Percentiles rank a stretch among this genome's conserved stretches.
phyloP scores from a whole-genome alignment of 2,329 filamentous ascomycete species.

The Lachnellula hyalina region DNA sequence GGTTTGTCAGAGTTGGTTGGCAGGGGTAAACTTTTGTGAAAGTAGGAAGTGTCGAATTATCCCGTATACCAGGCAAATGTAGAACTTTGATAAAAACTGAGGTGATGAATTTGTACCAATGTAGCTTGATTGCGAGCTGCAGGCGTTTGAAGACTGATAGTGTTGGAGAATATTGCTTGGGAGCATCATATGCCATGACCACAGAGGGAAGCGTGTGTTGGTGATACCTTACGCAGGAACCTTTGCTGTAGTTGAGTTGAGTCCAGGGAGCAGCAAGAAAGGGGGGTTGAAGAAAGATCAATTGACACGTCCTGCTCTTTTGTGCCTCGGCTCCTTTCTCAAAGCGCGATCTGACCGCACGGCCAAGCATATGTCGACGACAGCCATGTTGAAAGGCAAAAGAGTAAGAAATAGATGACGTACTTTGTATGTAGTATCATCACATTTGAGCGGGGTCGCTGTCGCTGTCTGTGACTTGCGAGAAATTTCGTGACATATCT shows the following conservation, averaged over 20 bases:
- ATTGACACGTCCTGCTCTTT: too few species aligned
- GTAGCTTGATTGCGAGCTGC: constrained; percentile 5
- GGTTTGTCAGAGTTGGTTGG: constrained; percentile 23
- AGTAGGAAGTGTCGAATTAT: constrained; percentile 16
- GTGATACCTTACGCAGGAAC: background rate
- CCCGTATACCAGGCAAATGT: constrained; percentile 12
- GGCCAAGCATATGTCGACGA: too few species aligned
- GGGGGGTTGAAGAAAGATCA: background rate
- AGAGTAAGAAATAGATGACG: too few species aligned
- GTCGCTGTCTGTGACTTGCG: too few species aligned
- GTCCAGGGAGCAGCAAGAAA: background rate
- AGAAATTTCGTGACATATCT: too few species aligned
- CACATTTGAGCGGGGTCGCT: too few species aligned
- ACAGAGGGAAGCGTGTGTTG: background rate
- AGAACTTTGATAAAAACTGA: constrained; percentile 6
- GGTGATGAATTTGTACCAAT: constrained; percentile 10
- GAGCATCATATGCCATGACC: background rate
- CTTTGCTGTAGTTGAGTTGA: background rate
- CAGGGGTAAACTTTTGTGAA: constrained; percentile 19
- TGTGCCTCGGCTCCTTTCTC: too few species aligned
- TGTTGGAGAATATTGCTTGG: background rate
- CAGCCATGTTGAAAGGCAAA: too few species aligned
- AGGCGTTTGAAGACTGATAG: constrained; percentile 8
- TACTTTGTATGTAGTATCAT: too few species aligned
- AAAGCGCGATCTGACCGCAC: too few species aligned